These are phyloP conservation scores for Darksidea phi DNA, from an alignment of 495 filamentous ascomycete species.

Conservation along the genomic window DNA sequence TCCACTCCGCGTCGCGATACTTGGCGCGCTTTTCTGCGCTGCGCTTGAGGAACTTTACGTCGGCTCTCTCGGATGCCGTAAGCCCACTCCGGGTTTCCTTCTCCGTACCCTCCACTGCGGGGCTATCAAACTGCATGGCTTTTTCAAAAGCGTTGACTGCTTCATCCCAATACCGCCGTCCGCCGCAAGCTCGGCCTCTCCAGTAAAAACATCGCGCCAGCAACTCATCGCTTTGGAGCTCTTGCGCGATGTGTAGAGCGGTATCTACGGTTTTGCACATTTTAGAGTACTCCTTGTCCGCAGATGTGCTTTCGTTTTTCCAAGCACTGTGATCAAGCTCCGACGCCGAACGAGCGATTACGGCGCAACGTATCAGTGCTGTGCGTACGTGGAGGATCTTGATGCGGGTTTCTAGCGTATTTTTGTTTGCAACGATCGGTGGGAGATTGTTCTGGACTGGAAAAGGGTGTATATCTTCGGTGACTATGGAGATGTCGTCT, in stretches of 20 bases:
- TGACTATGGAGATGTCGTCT: too few relatives aligned
- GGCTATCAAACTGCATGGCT: background rate
- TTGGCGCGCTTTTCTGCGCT: too few relatives aligned
- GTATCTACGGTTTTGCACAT: background rate
- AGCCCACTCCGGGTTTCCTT: background rate
- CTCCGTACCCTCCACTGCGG: background rate
- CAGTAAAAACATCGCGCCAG: constrained; percentile 8
- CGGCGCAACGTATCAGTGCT: background rate
- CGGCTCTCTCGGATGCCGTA: too few relatives aligned
- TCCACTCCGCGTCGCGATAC: background rate
- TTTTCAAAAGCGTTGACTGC: background rate
- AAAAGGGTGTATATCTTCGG: too few relatives aligned
- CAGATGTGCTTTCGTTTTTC: background rate
- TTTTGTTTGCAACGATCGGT: background rate
- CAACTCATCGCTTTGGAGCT: background rate
- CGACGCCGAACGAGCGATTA: background rate
- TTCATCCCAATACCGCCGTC: background rate
- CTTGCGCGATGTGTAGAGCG: background rate
- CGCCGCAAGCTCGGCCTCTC: background rate
- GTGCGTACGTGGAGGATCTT: background rate
- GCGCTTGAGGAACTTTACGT: too few relatives aligned
- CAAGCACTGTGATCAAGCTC: too few relatives aligned
- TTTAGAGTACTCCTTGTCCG: background rate
- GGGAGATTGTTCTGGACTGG: background rate
- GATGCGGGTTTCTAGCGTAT: background rate